Evolutionary conservation across 2,329 filamentous ascomycete genomes (phyloP).

Genomic region (Helotiales sp.): DNA sequence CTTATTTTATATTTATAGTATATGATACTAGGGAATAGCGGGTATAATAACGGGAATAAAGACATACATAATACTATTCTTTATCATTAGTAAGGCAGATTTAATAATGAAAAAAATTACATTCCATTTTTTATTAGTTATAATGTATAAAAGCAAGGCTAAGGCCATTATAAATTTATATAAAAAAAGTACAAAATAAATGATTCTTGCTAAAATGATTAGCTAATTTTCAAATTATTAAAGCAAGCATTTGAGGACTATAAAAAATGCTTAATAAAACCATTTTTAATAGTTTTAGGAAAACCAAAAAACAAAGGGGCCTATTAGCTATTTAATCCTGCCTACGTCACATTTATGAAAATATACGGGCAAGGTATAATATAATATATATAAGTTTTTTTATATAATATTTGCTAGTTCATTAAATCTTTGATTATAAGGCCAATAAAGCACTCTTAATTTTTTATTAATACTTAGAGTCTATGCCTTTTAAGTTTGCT

Average conservation of each 20-base stretch:
- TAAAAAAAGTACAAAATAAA: background rate
- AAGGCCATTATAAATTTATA: background rate
- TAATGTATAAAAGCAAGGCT: background rate
- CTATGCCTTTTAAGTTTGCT: background rate
- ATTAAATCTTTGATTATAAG: background rate
- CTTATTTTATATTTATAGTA: background rate
- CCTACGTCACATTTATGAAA: background rate
- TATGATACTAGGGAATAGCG: background rate
- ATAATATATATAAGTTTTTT: conserved; percentile 2
- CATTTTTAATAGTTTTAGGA: background rate
- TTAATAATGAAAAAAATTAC: background rate
- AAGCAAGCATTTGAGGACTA: background rate
- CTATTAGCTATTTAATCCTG: background rate
- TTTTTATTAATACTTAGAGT: background rate
- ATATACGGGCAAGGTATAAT: background rate
- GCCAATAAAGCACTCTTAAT: background rate
- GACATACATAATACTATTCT: background rate
- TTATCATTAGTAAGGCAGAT: background rate
- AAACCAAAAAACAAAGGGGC: background rate
- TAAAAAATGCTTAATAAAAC: background rate
- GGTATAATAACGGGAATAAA: background rate
- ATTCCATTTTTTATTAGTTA: background rate
- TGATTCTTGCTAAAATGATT: background rate
- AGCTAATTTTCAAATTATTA: background rate
- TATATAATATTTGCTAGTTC: background rate